Percentiles rank a stretch among this genome's conserved stretches.
These are phyloP conservation scores for Globisporangium alternatum DNA, from an alignment of 352 stramenopile species.

Conservation along the genomic window DNA sequence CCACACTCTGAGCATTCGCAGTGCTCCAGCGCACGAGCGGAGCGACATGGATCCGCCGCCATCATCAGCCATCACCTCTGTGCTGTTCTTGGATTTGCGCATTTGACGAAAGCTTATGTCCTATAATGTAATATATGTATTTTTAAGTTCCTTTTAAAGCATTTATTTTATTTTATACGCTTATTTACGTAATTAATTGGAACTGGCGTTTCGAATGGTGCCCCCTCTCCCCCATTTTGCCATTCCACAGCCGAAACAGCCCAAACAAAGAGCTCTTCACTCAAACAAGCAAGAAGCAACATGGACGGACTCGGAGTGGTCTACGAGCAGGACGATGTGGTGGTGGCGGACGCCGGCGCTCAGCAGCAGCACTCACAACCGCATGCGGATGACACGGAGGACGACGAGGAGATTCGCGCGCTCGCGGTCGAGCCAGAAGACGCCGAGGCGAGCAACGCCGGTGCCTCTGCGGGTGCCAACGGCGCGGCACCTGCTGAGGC, in stretches of 20 bases:
- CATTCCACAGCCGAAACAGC: neutral
- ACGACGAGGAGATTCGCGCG: conserved; percentile 70
- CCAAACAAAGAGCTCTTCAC: conserved; percentile 1
- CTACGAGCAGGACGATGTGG: conserved; percentile 71
- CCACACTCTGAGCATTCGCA: no score
- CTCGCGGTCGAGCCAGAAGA: conserved; percentile 63
- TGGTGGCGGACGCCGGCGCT: conserved; percentile 24
- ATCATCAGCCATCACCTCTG: no score
- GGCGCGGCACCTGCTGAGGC: conserved; percentile 11
- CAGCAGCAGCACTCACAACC: conserved; percentile 18
- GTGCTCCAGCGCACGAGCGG: no score
- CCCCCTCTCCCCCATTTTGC: conserved; percentile 3
- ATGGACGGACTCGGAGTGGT: conserved; percentile 77
- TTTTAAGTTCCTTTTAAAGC: neutral
- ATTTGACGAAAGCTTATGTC: no score
- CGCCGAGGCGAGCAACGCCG: conserved; percentile 21
- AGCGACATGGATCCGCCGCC: no score
- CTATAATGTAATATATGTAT: no score
- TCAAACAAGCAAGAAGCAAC: neutral
- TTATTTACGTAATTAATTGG: neutral
- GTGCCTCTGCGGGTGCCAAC: conserved; percentile 6
- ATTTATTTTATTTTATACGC: neutral
- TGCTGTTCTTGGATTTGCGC: no score
- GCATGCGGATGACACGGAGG: conserved; percentile 27
- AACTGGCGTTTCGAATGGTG: neutral